Conservation (phyloP, 495 filamentous ascomycete species). For the Penicillium bovifimosum region DNA sequence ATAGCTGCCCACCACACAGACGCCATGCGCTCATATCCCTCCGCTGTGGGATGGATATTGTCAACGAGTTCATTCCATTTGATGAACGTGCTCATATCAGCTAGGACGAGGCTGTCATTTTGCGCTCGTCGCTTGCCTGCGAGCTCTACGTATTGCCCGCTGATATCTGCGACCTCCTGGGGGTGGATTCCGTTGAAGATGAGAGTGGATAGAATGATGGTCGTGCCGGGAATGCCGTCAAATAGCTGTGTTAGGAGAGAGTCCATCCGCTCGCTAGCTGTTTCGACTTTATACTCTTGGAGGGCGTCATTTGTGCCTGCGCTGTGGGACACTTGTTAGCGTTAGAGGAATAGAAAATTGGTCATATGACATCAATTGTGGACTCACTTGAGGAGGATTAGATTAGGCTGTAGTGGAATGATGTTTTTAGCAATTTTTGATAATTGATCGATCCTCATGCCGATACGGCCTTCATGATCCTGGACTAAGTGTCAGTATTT, state of each 20-base stretch:
- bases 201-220: constrained; percentile 46
- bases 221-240: constrained; percentile 33
- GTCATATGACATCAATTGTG: not conserved
- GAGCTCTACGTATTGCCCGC: constrained; percentile 31
- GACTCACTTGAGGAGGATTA: constrained; percentile 41
- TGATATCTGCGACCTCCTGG: constrained; percentile 28
- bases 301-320: constrained; percentile 48
- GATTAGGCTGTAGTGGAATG: constrained; percentile 38
- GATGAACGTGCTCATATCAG: constrained; percentile 43
- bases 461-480: constrained; percentile 47
- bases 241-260: constrained; percentile 35
- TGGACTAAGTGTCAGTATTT: constrained; percentile 7
- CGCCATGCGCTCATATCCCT: constrained; percentile 51
- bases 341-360: not conserved
- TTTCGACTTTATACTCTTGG: constrained; percentile 27
- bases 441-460: constrained; percentile 43
- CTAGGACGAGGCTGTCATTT: constrained; percentile 37
- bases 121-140: constrained; percentile 23
- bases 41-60: constrained; percentile 45
- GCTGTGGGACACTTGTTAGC: constrained; percentile 9
- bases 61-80: constrained; percentile 35
- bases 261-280: constrained; percentile 25
- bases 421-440: constrained; percentile 25
- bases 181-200: constrained; percentile 29
- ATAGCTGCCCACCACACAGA: constrained; percentile 45